phyloP scores from a whole-genome alignment of 1,139 yeast species.

The Suhomyces yuchorum region DNA sequence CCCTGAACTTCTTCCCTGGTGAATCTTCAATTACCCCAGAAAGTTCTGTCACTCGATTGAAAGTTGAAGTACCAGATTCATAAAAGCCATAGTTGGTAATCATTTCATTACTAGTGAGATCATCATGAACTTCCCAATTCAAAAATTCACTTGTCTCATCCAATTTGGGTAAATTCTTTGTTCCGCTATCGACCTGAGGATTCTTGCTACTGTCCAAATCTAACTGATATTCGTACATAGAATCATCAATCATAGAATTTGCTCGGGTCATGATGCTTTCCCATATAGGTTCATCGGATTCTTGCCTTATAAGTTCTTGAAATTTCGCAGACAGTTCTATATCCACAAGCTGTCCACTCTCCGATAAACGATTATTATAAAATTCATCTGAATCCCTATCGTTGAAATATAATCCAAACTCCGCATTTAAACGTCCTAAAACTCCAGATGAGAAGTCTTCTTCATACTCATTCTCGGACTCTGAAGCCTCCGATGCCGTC shows the following conservation, averaged over 20 bases:
- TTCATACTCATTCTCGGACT: background rate
- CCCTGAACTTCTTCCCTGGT: slow-evolving; percentile 37
- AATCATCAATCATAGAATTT: background rate
- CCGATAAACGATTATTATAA: slow-evolving; percentile 2
- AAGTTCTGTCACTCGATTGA: slow-evolving; percentile 23
- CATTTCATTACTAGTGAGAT: slow-evolving; percentile 13
- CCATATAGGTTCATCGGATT: background rate
- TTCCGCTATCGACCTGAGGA: background rate
- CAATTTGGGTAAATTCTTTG: background rate
- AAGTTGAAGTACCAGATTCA: slow-evolving; percentile 20
- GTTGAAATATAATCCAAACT: slow-evolving; percentile 7
- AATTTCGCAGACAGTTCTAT: background rate
- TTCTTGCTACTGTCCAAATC: background rate
- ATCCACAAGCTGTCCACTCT: background rate
- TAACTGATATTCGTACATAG: background rate
- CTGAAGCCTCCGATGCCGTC: background rate
- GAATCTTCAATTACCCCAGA: slow-evolving; percentile 28
- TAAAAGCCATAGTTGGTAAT: slow-evolving; percentile 18
- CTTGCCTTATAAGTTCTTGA: slow-evolving; percentile 2
- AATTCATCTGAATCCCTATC: slow-evolving; percentile 7
- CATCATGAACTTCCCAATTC: slow-evolving; percentile 31
- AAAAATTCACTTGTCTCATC: slow-evolving; percentile 20
- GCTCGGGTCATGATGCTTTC: background rate
- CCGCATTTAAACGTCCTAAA: background rate
- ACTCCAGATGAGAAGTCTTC: background rate